phyloP scores from a whole-genome alignment of 176 grass and related monocot species.

The Poa annua region DNA sequence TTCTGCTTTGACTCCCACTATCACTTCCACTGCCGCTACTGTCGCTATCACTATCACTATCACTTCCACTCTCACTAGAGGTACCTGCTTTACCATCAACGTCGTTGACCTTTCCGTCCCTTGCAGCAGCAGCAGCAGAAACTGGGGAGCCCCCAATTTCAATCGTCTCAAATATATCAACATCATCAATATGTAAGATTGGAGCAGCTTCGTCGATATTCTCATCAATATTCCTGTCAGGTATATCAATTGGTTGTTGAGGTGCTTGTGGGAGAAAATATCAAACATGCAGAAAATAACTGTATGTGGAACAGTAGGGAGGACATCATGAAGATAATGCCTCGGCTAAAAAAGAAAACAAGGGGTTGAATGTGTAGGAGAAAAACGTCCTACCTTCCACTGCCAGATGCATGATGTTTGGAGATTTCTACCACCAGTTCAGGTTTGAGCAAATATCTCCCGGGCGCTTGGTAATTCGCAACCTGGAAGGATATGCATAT shows the following conservation, averaged over 20 bases:
- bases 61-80: conserved; percentile 86
- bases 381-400: conserved; percentile 55
- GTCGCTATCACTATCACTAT: conserved; percentile 87
- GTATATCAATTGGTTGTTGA: conserved; percentile 40
- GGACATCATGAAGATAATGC: conserved; percentile 20
- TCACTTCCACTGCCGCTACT: conserved; percentile 90
- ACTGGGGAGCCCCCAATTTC: conserved; percentile 57
- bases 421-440: conserved; percentile 64
- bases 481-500: conserved; percentile 64
- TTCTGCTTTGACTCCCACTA: conserved; percentile 82
- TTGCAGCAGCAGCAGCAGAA: conserved; percentile 48
- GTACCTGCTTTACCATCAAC: conserved; percentile 71
- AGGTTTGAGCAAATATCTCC: conserved; percentile 84
- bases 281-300: conserved; percentile 36
- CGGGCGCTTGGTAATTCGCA: conserved; percentile 80
- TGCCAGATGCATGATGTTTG: conserved; percentile 58
- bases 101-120: conserved; percentile 51
- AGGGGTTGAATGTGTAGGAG: conserved; percentile 21
- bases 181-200: conserved; percentile 62
- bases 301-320: conserved; percentile 1
- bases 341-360: background rate
- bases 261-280: conserved; percentile 51
- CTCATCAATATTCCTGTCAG: conserved; percentile 48
- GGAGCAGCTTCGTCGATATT: conserved; percentile 59
- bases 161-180: conserved; percentile 59